These are phyloP conservation scores for Diaporthe sp. DNA, from an alignment of 2,329 filamentous ascomycete genomes.

Conservation along the genomic window DNA sequence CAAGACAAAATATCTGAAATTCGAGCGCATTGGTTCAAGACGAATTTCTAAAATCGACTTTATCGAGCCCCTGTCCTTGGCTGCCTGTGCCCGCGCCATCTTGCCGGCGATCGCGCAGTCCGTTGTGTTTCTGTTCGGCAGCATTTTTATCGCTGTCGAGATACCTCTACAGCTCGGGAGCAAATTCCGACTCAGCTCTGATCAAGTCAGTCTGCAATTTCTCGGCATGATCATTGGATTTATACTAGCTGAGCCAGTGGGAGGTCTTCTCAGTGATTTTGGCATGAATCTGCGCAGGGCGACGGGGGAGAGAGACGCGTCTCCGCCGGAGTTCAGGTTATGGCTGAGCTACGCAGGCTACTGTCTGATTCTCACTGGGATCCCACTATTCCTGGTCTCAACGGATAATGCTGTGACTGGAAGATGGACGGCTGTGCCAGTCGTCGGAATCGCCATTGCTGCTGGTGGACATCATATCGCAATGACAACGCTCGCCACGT, in stretches of 20 bases:
- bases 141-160: conserved; percentile 67
- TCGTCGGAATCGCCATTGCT: conserved; percentile 63
- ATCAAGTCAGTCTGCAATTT: conserved; percentile 70
- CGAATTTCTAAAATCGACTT: conserved; percentile 63
- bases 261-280: conserved; percentile 63
- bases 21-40: conserved; percentile 62
- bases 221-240: conserved; percentile 67
- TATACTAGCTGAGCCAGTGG: conserved; percentile 68
- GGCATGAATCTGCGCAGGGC: conserved; percentile 59
- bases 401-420: conserved; percentile 55
- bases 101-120: conserved; percentile 65
- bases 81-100: conserved; percentile 58
- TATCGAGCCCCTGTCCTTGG: conserved; percentile 58
- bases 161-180: conserved; percentile 68
- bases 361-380: conserved; percentile 60
- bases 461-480: conserved; percentile 70
- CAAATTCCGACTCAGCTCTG: conserved; percentile 67
- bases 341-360: conserved; percentile 69
- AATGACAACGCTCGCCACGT: conserved; percentile 70
- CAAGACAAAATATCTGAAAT: conserved; percentile 56
- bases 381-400: conserved; percentile 65
- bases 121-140: conserved; percentile 67
- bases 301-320: conserved; percentile 36
- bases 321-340: conserved; percentile 63
- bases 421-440: conserved; percentile 67